phyloP scores from a whole-genome alignment of 2,329 filamentous ascomycete genomes.

The Fusarium sp. region DNA sequence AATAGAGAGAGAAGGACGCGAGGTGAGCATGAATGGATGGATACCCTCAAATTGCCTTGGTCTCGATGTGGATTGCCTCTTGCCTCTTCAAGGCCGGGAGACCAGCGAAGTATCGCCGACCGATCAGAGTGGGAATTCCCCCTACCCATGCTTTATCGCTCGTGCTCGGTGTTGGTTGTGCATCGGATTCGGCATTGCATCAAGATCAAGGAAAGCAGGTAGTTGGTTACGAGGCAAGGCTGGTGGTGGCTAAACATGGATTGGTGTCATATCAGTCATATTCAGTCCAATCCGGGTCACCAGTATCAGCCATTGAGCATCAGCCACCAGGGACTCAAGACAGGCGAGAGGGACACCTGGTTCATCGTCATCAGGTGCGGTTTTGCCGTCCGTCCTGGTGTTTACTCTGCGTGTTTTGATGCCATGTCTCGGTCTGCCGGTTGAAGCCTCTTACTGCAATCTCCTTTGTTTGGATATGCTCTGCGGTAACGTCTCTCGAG shows the following conservation, averaged over 20 bases:
- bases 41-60: slow-evolving; percentile 24
- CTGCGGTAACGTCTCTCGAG: slow-evolving; percentile 16
- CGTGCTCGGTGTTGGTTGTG: slow-evolving; percentile 22
- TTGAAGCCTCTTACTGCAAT: slow-evolving; percentile 24
- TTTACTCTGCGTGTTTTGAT: slow-evolving; percentile 20
- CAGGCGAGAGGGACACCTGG: slow-evolving; percentile 8
- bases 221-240: slow-evolving; percentile 2
- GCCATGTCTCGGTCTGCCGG: slow-evolving; percentile 16
- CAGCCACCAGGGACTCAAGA: slow-evolving; percentile 30
- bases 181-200: slow-evolving; percentile 18
- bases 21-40: slow-evolving; percentile 22
- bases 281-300: slow-evolving; percentile 8
- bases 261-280: slow-evolving; percentile 18
- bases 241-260: slow-evolving; percentile 23
- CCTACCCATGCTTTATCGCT: slow-evolving; percentile 27
- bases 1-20: slow-evolving; percentile 10
- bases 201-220: slow-evolving; percentile 20
- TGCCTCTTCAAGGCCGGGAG: slow-evolving; percentile 17
- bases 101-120: slow-evolving; percentile 37
- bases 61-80: neutral
- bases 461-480: slow-evolving; percentile 8
- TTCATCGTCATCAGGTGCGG: slow-evolving; percentile 12
- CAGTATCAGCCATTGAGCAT: slow-evolving; percentile 30
- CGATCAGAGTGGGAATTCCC: slow-evolving; percentile 22
- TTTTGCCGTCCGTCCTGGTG: slow-evolving; percentile 14